Evolutionary conservation across 495 filamentous ascomycete species (phyloP).

Genomic region (Lasiosphaeria ovina): DNA sequence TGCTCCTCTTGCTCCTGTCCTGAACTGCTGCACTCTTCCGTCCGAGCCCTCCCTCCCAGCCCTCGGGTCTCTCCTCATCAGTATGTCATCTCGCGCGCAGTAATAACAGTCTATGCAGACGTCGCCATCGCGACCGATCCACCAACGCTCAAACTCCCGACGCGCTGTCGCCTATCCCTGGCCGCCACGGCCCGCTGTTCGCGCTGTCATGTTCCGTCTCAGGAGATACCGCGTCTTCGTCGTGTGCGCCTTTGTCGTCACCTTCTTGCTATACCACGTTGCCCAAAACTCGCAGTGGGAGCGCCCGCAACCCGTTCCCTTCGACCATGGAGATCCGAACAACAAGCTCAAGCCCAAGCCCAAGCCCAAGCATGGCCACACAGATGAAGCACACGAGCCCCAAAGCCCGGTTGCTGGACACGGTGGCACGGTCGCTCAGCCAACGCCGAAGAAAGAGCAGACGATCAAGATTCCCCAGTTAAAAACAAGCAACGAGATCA

Average conservation of each 20-base stretch:
- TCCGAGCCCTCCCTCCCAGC: too few relatives aligned
- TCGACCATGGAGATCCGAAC: background rate
- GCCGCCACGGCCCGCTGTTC: background rate
- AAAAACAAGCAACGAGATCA: constrained; percentile 32
- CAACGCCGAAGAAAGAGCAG: constrained; percentile 21
- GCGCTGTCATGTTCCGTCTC: constrained; percentile 63
- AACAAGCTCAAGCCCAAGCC: constrained; percentile 8
- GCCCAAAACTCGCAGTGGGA: constrained; percentile 50
- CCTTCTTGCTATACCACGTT: constrained; percentile 67
- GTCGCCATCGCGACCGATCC: too few relatives aligned
- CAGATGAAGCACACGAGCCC: background rate
- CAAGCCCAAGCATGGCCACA: background rate
- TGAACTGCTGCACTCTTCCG: too few relatives aligned
- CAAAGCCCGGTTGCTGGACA: background rate
- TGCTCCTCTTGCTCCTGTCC: too few relatives aligned
- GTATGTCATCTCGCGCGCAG: too few relatives aligned
- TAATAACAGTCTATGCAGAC: too few relatives aligned
- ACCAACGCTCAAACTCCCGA: too few relatives aligned
- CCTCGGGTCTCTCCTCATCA: too few relatives aligned
- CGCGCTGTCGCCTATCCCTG: background rate
- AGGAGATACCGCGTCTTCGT: constrained; percentile 75
- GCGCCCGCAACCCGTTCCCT: constrained; percentile 30
- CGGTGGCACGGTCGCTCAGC: background rate
- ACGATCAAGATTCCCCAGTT: constrained; percentile 38
- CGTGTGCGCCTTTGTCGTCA: constrained; percentile 63